phyloP scores from a whole-genome alignment of 2,329 filamentous ascomycete species.

The Pyrenophora tritici-repentis region DNA sequence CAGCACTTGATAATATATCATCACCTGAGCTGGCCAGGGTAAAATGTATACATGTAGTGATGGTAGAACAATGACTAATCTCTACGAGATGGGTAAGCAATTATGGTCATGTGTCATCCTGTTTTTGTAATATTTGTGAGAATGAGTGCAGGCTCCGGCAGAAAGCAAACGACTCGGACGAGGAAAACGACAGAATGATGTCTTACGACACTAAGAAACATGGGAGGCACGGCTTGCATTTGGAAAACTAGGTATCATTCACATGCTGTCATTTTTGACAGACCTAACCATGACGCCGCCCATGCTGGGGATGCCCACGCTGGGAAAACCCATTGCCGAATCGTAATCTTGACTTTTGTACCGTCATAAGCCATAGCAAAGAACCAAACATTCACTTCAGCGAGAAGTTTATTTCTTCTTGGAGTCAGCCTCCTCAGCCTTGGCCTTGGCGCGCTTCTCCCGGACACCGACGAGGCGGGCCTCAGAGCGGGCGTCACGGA shows the following conservation, averaged over 20 bases:
- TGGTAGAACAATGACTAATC: no score
- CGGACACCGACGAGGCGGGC: slow-evolving; percentile 79
- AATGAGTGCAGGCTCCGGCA: no score
- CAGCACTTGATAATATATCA: no score
- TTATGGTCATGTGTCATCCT: no score
- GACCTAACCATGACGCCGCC: slow-evolving; percentile 47
- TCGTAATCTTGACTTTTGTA: slow-evolving; percentile 40
- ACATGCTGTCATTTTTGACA: slow-evolving; percentile 40
- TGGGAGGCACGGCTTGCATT: slow-evolving; percentile 40
- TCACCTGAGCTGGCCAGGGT: no score
- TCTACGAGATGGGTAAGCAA: no score
- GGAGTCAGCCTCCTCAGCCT: slow-evolving; percentile 75
- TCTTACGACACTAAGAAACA: background rate
- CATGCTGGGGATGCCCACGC: slow-evolving; percentile 43
- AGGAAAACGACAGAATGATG: no score
- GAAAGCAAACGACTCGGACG: no score
- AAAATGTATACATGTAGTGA: no score
- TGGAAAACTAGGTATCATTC: slow-evolving; percentile 47
- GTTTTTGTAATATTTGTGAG: no score
- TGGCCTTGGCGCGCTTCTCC: slow-evolving; percentile 92
- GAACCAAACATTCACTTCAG: slow-evolving; percentile 24
- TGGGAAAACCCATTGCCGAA: slow-evolving; percentile 37
- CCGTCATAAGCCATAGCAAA: slow-evolving; percentile 37
- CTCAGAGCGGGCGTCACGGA: slow-evolving; percentile 84
- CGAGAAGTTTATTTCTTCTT: slow-evolving; percentile 75